Evolutionary conservation across 306 rosid genomes (phyloP), one percentile per base, ranked within the genome.

Genomic region (Rosa rugosa): DNA sequence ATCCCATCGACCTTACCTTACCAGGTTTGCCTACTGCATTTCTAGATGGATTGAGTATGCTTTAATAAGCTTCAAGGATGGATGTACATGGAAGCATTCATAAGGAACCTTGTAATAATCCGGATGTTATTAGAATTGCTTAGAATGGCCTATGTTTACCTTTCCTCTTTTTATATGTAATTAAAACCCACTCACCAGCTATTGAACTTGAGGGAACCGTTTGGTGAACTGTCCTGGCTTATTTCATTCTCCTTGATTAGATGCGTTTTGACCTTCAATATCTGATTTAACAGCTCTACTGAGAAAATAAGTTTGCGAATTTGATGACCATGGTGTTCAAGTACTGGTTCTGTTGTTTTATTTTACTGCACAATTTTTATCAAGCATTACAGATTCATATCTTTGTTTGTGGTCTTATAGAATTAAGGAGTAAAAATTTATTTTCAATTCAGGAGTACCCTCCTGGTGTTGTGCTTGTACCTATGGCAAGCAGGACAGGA

Each of bases 401-500:
- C 10, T 13, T 69, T 69, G 8, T 63, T 31, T 72, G 3, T 42
- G 63, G 14, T 22, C 71, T 73, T 25, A 12, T 11, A 11, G 23
- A 3, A 20, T 3, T 50, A 36, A 2, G 0, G 40, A 36, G 50
- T 76, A 63, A 76, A 18, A 6, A 18, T 13, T 41, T 49, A 23
- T 25, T 66, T 34, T 47, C 36, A 38, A 51, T 87, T 78, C 90
- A 91, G 98, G 97, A 93, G 79, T 93, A 88, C 73, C 97, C 97
- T 50, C 92, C 92, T 60, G 94, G 96, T 82, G 87, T 89, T 84
- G 73, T 67, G 59, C 80, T 91, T 76, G 84, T 94, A 60, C 98
- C 98, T 38, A 81, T 94, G 87, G 82, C 82, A 82, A 94, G 98
- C 88, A 85, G 91, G 86, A 91, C 98, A 18, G 75, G 4, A 18